Conservation (phyloP, 106 monocot species). For the Triglochin maritima region DNA sequence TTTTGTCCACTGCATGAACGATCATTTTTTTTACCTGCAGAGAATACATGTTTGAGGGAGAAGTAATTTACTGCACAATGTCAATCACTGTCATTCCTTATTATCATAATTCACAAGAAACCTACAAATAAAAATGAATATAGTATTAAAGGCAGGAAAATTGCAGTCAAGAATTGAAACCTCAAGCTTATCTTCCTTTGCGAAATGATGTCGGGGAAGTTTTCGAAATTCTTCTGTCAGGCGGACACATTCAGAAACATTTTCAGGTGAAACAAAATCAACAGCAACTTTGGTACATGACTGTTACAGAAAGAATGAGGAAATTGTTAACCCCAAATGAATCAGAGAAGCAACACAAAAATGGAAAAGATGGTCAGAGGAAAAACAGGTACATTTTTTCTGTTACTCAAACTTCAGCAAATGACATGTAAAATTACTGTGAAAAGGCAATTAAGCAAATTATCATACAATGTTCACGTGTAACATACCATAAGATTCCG, state of each 20-base stretch:
- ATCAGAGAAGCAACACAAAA: background rate
- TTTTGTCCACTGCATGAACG: constrained; percentile 31
- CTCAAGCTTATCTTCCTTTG: constrained; percentile 84
- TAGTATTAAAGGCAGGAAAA: background rate
- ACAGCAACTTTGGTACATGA: constrained; percentile 89
- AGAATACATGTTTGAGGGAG: background rate
- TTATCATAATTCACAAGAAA: background rate
- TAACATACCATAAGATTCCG: constrained; percentile 56
- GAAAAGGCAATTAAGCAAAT: background rate
- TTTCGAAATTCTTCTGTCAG: constrained; percentile 63
- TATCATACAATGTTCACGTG: background rate
- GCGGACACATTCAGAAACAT: constrained; percentile 50
- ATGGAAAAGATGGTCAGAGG: background rate
- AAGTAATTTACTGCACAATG: background rate
- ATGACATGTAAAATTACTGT: background rate
- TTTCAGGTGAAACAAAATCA: constrained; percentile 92
- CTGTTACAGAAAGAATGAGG: constrained; percentile 23
- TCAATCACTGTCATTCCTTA: background rate
- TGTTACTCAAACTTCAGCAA: background rate
- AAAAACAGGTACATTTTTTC: background rate
- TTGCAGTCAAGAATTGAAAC: constrained; percentile 10
- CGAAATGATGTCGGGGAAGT: constrained; percentile 64
- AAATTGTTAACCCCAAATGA: background rate
- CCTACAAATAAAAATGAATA: background rate
- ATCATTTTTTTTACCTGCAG: constrained; percentile 53